Evolutionary conservation across 2,329 filamentous ascomycete genomes (phyloP), one percentile per base, ranked within the genome.

Genomic region (Coniochaeta pulveracea): DNA sequence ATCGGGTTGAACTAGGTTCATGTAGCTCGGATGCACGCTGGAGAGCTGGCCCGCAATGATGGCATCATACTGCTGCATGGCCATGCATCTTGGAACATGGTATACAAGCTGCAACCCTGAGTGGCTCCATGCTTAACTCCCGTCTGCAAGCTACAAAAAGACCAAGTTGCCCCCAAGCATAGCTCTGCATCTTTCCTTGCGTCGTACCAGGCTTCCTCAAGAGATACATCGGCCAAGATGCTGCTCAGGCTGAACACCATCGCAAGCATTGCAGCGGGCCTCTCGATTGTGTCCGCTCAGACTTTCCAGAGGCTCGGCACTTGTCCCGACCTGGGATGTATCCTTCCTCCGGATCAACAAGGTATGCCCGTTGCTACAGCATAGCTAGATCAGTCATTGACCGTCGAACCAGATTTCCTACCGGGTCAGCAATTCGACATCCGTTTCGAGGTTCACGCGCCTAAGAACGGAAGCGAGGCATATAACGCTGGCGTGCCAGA

Each of bases 341-440:
- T 77, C 29, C 56, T 77, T 10, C 72, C 72, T 10, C 72, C 72
- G 2, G 72, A 77, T 43, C 69, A 74, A 60, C 76, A 80, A 42
- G 28, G 28, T 27, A 17, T n/a, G 28, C 14, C 4, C 19, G 19
- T 14, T 22, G 5, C 26, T 17, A 16, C 6, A 17, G 7, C 3
- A 16, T 9, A 23, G 12, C 2, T 31, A 5, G 17, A 10, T 33
- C 26, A 24, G 14, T 24, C 22, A 24, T n/a, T 24, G 10, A 18
- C 11, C 21, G 6, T 31, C 17, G 11, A 2, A 15, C 9, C 18
- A 31, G 84, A 91, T 48, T 91, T 91, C 59, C 69, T 93, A 2
- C 77, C 84, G 5, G 84, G 84, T 10, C 84, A 91, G 58, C 79
- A 73, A 53, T 91, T 91, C 49, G 85, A 91, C 51, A 77, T 93